Conservation (phyloP, 768 basidiomycete genomes). For the Favolaschia claudopus region DNA sequence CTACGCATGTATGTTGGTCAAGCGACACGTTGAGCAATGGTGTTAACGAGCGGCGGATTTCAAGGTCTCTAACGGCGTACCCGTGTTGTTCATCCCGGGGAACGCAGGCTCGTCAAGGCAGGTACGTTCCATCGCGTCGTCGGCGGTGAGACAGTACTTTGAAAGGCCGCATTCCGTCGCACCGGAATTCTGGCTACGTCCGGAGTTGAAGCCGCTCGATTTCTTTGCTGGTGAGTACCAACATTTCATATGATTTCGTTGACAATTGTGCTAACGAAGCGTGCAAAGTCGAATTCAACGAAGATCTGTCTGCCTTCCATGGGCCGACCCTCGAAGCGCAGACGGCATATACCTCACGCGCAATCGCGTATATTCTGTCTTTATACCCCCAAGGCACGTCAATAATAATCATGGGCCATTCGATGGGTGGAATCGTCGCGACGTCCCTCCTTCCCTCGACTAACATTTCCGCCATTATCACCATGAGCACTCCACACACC, state of each 20-base stretch:
- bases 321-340: slow-evolving; percentile 87
- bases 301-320: slow-evolving; percentile 96
- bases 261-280: neutral
- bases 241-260: neutral
- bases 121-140: slow-evolving; percentile 93
- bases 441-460: slow-evolving; percentile 75
- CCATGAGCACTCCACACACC: slow-evolving; percentile 95
- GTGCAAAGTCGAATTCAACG: slow-evolving; percentile 85
- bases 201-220: slow-evolving; percentile 67
- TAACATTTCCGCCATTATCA: slow-evolving; percentile 80
- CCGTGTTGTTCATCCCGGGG: slow-evolving; percentile 97
- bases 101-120: slow-evolving; percentile 96
- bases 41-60: slow-evolving; percentile 1
- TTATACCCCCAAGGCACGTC: slow-evolving; percentile 69
- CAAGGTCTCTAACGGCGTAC: slow-evolving; percentile 57
- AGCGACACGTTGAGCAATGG: neutral
- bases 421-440: slow-evolving; percentile 97
- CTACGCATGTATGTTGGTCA: slow-evolving; percentile 53
- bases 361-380: slow-evolving; percentile 81
- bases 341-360: slow-evolving; percentile 73
- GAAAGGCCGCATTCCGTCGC: slow-evolving; percentile 64
- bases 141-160: slow-evolving; percentile 84
- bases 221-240: slow-evolving; percentile 88
- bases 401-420: slow-evolving; percentile 89
- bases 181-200: slow-evolving; percentile 56